phyloP scores from a whole-genome alignment of 2,329 filamentous ascomycete genomes.

The Trichocomaceae sp. region DNA sequence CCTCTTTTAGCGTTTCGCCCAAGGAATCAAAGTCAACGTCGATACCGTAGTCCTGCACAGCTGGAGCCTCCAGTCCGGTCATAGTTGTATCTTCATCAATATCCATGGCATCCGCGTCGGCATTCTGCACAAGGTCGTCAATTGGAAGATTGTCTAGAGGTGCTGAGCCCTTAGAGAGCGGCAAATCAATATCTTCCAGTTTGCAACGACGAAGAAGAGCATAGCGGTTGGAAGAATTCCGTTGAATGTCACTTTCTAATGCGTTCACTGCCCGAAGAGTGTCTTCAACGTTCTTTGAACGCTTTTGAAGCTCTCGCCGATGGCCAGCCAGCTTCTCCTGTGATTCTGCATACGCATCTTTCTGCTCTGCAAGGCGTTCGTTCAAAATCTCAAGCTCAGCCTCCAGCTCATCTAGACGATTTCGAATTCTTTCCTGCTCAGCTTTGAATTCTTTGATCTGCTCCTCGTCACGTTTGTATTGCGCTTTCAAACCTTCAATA shows the following conservation, averaged over 20 bases:
- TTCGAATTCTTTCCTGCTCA: constrained; percentile 68
- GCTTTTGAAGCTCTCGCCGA: constrained; percentile 72
- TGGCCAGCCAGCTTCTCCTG: constrained; percentile 71
- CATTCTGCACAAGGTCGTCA: constrained; percentile 66
- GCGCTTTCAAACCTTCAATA: constrained; percentile 60
- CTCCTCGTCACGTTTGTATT: constrained; percentile 58
- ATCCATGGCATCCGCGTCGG: constrained; percentile 86
- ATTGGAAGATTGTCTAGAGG: constrained; percentile 76
- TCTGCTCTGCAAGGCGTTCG: constrained; percentile 63
- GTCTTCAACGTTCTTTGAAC: constrained; percentile 73
- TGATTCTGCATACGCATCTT: constrained; percentile 60
- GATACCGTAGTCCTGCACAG: constrained; percentile 84
- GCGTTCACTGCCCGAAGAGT: constrained; percentile 66
- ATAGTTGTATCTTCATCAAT: constrained; percentile 63
- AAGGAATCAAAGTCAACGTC: constrained; percentile 77
- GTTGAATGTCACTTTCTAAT: constrained; percentile 80
- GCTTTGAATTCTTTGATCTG: constrained; percentile 64
- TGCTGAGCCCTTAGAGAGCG: constrained; percentile 64
- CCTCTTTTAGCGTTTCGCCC: constrained; percentile 73
- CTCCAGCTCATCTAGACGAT: constrained; percentile 63
- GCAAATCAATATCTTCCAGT: constrained; percentile 85
- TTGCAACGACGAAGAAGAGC: constrained; percentile 80
- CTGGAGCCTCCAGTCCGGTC: constrained; percentile 49
- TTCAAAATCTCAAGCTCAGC: constrained; percentile 71
- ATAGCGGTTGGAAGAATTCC: constrained; percentile 77